Evolutionary conservation across 2,329 filamentous ascomycete species (phyloP).

Genomic region (Xylaria digitata): DNA sequence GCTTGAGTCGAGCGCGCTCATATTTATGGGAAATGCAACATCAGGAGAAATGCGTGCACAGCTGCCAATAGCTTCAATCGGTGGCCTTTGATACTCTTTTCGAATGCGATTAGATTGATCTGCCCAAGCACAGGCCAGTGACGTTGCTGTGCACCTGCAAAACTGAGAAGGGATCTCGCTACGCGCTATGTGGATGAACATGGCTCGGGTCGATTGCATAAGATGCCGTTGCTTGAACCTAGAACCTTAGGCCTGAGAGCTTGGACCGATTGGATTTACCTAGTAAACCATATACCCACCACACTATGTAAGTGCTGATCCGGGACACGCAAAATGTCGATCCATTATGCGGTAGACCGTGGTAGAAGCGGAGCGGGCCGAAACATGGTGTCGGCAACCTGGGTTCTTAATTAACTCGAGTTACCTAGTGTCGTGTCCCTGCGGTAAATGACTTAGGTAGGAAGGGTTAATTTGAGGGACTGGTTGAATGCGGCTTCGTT

Average conservation of each 20-base stretch:
- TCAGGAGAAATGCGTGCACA: background rate
- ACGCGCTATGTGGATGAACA: background rate
- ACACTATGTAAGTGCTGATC: background rate
- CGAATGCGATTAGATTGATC: too few species aligned
- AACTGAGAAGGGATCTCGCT: background rate
- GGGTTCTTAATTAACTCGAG: background rate
- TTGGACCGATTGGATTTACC: background rate
- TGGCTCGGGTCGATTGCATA: background rate
- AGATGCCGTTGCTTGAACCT: background rate
- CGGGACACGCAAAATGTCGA: constrained; percentile 9
- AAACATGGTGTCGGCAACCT: constrained; percentile 9
- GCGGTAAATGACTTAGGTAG: background rate
- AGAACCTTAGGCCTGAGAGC: background rate
- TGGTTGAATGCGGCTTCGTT: background rate
- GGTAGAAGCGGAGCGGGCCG: constrained; percentile 26
- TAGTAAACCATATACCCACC: background rate
- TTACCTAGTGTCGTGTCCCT: background rate
- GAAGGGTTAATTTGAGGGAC: background rate
- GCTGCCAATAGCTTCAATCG: background rate
- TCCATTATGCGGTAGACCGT: background rate
- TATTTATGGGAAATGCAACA: background rate
- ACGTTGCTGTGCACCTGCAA: background rate
- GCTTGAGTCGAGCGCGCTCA: background rate
- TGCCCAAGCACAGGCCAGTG: too few species aligned
- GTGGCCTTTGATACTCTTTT: too few species aligned